Evolutionary conservation across 2,329 filamentous ascomycete species (phyloP), one percentile per base, ranked within the genome.

Genomic region (Arthrocladium fulminans): DNA sequence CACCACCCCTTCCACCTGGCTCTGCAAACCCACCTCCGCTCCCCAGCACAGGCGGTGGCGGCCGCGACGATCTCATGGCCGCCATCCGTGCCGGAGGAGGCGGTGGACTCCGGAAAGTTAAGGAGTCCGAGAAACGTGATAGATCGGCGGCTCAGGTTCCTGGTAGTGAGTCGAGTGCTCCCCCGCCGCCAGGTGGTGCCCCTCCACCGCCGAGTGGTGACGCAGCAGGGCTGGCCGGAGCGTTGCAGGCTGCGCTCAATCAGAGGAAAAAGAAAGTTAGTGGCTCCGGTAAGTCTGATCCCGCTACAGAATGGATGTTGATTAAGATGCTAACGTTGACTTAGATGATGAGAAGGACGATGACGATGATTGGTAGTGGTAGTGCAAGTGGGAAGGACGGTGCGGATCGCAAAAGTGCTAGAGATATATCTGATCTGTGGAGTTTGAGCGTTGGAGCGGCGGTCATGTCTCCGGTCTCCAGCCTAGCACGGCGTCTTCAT

Each of bases 251-350:
- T 51, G 85, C 84, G 49, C 67, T 89, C 59, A 80, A 83, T 62
- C 85, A 86, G 70, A 77, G 90, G 66, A 96, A 96, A 73, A 81
- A 88, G 67, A 95, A 94, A 74, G 90, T 96, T 64, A 87, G 86
- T 69, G 84, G 86, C 65, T 94, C 87, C 74, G 90, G 90, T 96
- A 80, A 80, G 86, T 83, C 45, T 45, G 8, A 44, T 47, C 49
- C 35, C 20, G 19, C 19, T 24, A 35, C 1, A 3, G 6, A 15
- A n/a, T 17, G 8, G 13, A 43, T 10, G 29, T 23, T 19, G n/a
- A n/a, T n/a, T 24, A 20, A 24, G 38, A 4, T 45, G 59, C 65
- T 63, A 63, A 59, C 46, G n/a, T 10, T 23, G 15, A 15, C 41
- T n/a, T 49, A 71, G 68, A 71, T 61, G 68, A 71, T 46, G 68